Conservation (phyloP, 179 eudicot species). For the Spergularia azorica region DNA sequence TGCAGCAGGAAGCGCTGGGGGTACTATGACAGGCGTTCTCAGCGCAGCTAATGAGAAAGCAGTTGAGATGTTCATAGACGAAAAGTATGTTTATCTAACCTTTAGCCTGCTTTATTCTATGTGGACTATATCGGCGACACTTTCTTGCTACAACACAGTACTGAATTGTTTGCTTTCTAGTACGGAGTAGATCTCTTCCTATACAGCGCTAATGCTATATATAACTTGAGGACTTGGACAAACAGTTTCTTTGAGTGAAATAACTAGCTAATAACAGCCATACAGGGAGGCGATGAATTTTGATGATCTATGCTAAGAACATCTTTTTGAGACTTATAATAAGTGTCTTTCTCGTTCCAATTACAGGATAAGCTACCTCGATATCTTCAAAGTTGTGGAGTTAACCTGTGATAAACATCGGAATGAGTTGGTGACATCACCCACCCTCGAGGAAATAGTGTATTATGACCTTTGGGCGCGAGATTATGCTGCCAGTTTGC, state of each 20-base stretch:
- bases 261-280: background rate
- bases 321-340: background rate
- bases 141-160: background rate
- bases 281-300: too few species aligned
- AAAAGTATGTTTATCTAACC: conserved; percentile 36
- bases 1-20: conserved; percentile 93
- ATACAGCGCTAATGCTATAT: background rate
- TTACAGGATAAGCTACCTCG: conserved; percentile 84
- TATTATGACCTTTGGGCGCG: conserved; percentile 95
- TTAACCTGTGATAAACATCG: conserved; percentile 80
- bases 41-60: conserved; percentile 99
- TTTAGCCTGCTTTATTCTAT: background rate
- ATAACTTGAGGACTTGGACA: background rate
- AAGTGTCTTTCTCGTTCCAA: background rate
- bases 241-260: background rate
- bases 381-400: conserved; percentile 91
- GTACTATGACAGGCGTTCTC: conserved; percentile 96
- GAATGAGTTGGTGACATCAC: conserved; percentile 64
- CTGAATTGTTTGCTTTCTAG: background rate
- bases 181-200: background rate
- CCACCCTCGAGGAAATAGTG: conserved; percentile 86
- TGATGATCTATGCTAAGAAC: background rate
- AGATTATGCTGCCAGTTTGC: conserved; percentile 69
- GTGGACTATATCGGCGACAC: background rate
- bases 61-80: conserved; percentile 86